Conservation (phyloP, 805 yeast genomes). For the Pichia heedii region DNA sequence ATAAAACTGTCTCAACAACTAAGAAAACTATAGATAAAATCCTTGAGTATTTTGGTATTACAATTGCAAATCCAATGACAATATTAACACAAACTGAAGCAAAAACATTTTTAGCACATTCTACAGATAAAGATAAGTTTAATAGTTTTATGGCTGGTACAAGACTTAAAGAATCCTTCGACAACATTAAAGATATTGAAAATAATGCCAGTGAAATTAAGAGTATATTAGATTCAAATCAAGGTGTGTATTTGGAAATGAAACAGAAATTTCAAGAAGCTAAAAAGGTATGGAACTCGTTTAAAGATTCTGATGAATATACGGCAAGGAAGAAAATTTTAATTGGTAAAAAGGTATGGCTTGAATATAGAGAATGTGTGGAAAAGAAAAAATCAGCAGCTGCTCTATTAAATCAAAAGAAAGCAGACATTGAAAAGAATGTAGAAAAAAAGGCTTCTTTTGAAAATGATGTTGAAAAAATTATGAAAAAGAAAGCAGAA, state of each 20-base stretch:
- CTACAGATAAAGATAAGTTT: slow-evolving; percentile 65
- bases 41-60: slow-evolving; percentile 60
- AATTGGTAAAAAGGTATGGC: slow-evolving; percentile 43
- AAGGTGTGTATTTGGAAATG: slow-evolving; percentile 22
- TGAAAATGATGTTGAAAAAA: slow-evolving; percentile 8
- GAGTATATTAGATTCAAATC: slow-evolving; percentile 31
- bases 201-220: slow-evolving; percentile 32
- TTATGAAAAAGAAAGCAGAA: slow-evolving; percentile 7
- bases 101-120: slow-evolving; percentile 72
- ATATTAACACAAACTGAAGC: slow-evolving; percentile 93
- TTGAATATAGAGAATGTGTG: slow-evolving; percentile 29
- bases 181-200: slow-evolving; percentile 38
- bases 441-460: neutral
- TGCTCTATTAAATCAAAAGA: slow-evolving; percentile 3
- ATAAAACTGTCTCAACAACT: slow-evolving; percentile 48
- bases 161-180: slow-evolving; percentile 54
- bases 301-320: slow-evolving; percentile 33
- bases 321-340: slow-evolving; percentile 30
- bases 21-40: slow-evolving; percentile 61
- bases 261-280: slow-evolving; percentile 36
- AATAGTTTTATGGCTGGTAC: slow-evolving; percentile 76
- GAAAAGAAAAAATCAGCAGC: slow-evolving; percentile 18
- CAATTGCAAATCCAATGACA: slow-evolving; percentile 85
- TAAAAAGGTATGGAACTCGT: slow-evolving; percentile 29
- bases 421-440: neutral